A percentile compares a stretch with the other conserved stretches of the same genome.
These are phyloP conservation scores for Tetrahymena borealis DNA, from an alignment of 73 alveolate genomes.

Conservation along the genomic window DNA sequence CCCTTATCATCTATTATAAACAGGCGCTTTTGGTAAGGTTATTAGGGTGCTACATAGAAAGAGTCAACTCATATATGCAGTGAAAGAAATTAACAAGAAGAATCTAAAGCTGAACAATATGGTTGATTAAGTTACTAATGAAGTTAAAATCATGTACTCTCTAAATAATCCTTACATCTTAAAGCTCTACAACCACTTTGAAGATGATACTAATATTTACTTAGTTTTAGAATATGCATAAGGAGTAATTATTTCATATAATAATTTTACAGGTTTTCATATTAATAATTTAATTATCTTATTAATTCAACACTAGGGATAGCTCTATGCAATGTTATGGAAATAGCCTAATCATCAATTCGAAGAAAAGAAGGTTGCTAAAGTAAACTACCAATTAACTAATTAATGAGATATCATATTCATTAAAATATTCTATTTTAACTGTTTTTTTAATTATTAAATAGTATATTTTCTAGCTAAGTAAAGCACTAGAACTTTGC, in stretches of 20 bases:
- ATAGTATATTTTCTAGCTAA: slow-evolving; percentile 4
- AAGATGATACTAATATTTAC: slow-evolving; percentile 68
- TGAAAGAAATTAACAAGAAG: slow-evolving; percentile 32
- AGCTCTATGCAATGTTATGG: slow-evolving; percentile 36
- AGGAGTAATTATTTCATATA: slow-evolving; percentile 22
- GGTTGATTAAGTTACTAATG: slow-evolving; percentile 43
- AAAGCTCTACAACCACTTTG: slow-evolving; percentile 66
- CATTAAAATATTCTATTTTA: background rate
- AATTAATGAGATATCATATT: background rate
- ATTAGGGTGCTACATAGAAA: slow-evolving; percentile 33
- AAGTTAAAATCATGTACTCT: slow-evolving; percentile 60
- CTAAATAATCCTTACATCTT: slow-evolving; percentile 58
- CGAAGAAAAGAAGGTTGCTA: slow-evolving; percentile 33
- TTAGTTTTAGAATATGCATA: slow-evolving; percentile 65
- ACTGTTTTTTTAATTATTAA: too few species aligned
- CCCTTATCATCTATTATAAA: background rate
- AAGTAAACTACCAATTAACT: too few species aligned
- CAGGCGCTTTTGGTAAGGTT: slow-evolving; percentile 53
- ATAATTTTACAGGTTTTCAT: background rate
- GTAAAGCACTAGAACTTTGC: slow-evolving; percentile 21
- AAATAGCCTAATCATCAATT: slow-evolving; percentile 35
- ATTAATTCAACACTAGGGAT: slow-evolving; percentile 5
- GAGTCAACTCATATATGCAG: slow-evolving; percentile 23
- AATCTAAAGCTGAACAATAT: slow-evolving; percentile 25
- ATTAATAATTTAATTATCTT: background rate